A percentile compares a stretch with the other conserved stretches of the same genome.
Conservation (phyloP, 208 protist species). For the Leishmania guyanensis region DNA sequence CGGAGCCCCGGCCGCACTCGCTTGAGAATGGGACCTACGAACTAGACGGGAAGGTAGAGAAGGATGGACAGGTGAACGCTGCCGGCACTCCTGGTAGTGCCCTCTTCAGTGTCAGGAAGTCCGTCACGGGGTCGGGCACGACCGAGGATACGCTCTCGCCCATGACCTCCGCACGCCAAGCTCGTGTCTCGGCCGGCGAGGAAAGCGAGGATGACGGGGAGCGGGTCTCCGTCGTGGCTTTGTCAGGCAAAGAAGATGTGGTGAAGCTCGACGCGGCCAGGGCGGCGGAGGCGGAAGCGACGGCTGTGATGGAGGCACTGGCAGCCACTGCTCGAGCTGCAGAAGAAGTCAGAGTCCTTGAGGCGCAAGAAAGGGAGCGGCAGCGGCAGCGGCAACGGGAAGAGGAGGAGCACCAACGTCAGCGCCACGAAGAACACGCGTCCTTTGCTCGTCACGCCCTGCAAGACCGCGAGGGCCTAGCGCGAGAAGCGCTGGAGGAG, state of each 20-base stretch:
- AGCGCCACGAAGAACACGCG: constrained; percentile 16
- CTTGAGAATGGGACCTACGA: neutral
- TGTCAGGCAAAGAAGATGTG: neutral
- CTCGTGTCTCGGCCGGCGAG: neutral
- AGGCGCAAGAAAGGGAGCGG: constrained; percentile 7
- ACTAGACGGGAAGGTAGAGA: neutral
- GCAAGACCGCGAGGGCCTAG: constrained; percentile 21
- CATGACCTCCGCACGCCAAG: constrained; percentile 16
- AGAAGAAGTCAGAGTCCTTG: neutral
- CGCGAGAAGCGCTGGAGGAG: constrained; percentile 27
- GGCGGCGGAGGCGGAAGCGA: constrained; percentile 1
- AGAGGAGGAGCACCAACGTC: constrained; percentile 1
- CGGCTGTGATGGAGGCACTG: neutral
- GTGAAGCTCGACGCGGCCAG: neutral
- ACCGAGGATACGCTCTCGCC: constrained; percentile 21
- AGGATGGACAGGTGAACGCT: neutral
- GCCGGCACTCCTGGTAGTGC: neutral
- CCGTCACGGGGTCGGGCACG: neutral
- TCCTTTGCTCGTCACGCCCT: constrained; percentile 14
- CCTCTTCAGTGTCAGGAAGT: neutral
- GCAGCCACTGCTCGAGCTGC: neutral
- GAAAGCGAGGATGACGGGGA: neutral
- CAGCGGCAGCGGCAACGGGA: constrained; percentile 9
- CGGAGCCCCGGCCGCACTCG: neutral
- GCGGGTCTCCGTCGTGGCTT: neutral